These are phyloP conservation scores for Asterochloris erici DNA, from an alignment of 139 green algal genomes.

Conservation along the genomic window DNA sequence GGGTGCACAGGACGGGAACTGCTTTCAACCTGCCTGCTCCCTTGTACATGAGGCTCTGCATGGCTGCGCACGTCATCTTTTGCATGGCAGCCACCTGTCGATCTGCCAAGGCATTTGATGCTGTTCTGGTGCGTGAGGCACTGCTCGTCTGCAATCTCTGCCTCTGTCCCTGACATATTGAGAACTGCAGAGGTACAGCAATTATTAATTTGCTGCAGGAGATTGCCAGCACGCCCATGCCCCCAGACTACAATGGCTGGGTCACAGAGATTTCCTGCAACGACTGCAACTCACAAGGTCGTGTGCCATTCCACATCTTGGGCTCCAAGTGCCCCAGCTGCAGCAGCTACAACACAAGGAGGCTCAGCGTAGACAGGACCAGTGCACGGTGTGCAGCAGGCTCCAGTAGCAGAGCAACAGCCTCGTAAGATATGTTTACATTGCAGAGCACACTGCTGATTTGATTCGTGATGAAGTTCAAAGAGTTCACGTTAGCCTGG, in stretches of 20 bases:
- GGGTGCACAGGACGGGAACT: too few relatives aligned
- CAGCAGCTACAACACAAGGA: conserved; percentile 75
- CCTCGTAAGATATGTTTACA: too few relatives aligned
- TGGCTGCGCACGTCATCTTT: not conserved
- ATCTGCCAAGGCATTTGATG: not conserved
- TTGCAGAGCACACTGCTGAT: too few relatives aligned
- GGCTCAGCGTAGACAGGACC: conserved; percentile 29
- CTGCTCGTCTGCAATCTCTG: not conserved
- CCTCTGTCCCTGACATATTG: conserved; percentile 7
- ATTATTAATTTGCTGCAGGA: conserved; percentile 8
- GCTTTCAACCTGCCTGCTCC: not conserved
- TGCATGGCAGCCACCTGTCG: not conserved
- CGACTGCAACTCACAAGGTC: conserved; percentile 54
- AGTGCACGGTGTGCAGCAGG: not conserved
- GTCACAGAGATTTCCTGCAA: conserved; percentile 63
- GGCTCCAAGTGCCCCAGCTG: conserved; percentile 72
- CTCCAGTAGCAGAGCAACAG: too few relatives aligned
- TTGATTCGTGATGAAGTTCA: too few relatives aligned
- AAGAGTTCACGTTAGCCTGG: too few relatives aligned
- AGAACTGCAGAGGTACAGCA: too few relatives aligned
- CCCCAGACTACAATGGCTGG: conserved; percentile 58
- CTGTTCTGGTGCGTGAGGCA: not conserved
- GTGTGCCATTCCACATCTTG: conserved; percentile 65
- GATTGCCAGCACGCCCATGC: conserved; percentile 55
- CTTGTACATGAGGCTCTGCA: not conserved